Base-by-base conservation (phyloP, 768 basidiomycete genomes). In the Boletales sp. region DNA sequence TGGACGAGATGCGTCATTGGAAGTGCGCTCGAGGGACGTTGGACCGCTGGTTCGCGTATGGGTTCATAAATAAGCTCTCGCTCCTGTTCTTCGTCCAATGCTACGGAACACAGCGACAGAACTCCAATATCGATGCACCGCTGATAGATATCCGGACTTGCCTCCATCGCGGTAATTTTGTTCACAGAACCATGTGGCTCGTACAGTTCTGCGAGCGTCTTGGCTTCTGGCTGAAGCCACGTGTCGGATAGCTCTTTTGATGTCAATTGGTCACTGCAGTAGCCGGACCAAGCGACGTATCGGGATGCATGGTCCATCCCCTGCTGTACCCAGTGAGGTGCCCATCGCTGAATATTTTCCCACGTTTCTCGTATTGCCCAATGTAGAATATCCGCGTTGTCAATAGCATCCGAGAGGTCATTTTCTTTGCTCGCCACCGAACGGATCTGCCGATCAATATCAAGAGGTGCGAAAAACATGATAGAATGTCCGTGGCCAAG, bases 301-400 rank as follows among this genome's bases (percentile, higher is more conserved):
- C 74, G 64, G 5, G 51, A 50, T 32, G 56, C 18, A 36, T 72
- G 69, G 21, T 73, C 63, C 6, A 66, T 36, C 4, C 76, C 77
- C 55, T 79, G 75, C 28, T 71, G 63, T 25, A 59, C 68, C 76
- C 75, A 79, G 18, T 71, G 71, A 21, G 74, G 62, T 32, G 67
- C 60, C 47, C 71, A 61, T 8, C 62, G 66, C 19, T 68, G 57
- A 14, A 78, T 72, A 30, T 75, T 62, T 0, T 44, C 43, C 53
- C 75, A 79, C 0, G 77, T 77, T 50, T 74, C 70, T 0, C 48
- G 52, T 63, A 79, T 75, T 1, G 66, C 59, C 79, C 79, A 80
- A 7, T 60, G 58, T 17, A 79, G 36, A 35, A 80, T 62, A 41
- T 79, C 72, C n/a, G 35, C 33, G 1, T 66, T 57, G 17, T 53